phyloP scores from a whole-genome alignment of 371 early-diverging fungal species.

The Nematocida sp. region DNA sequence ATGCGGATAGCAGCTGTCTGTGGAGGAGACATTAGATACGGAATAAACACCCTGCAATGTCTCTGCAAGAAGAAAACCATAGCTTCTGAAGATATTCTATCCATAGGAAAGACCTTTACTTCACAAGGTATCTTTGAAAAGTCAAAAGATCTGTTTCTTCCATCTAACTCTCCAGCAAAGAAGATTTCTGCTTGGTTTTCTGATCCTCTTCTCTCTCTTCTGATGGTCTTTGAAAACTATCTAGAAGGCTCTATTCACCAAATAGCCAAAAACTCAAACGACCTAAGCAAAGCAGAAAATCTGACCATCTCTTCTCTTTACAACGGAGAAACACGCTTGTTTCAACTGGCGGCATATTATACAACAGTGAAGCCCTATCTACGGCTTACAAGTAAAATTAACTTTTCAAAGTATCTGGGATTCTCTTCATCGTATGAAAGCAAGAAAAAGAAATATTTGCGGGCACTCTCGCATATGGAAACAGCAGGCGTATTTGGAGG shows the following conservation, averaged over 20 bases:
- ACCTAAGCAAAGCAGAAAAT: constrained; percentile 32
- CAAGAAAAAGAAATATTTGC: neutral
- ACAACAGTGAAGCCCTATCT: constrained; percentile 24
- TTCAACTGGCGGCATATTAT: constrained; percentile 43
- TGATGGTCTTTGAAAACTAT: constrained; percentile 78
- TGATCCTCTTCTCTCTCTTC: constrained; percentile 78
- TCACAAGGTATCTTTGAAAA: constrained; percentile 78
- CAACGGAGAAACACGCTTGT: constrained; percentile 8
- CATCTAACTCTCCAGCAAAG: constrained; percentile 70
- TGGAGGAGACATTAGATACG: constrained; percentile 90
- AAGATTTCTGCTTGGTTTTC: constrained; percentile 84
- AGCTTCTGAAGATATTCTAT: constrained; percentile 77
- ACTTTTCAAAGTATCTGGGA: constrained; percentile 35
- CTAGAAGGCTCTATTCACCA: constrained; percentile 46
- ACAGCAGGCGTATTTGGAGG: neutral
- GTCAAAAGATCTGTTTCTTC: constrained; percentile 70
- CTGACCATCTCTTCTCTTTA: neutral
- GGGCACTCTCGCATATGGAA: neutral
- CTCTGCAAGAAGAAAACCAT: constrained; percentile 71
- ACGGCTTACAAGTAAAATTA: neutral
- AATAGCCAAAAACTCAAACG: constrained; percentile 34
- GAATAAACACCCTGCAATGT: constrained; percentile 83
- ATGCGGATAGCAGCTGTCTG: constrained; percentile 77
- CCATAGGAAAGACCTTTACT: constrained; percentile 62
- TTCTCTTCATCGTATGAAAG: neutral